phyloP scores from a whole-genome alignment of 345 rosid species.

The Theobroma cacao region DNA sequence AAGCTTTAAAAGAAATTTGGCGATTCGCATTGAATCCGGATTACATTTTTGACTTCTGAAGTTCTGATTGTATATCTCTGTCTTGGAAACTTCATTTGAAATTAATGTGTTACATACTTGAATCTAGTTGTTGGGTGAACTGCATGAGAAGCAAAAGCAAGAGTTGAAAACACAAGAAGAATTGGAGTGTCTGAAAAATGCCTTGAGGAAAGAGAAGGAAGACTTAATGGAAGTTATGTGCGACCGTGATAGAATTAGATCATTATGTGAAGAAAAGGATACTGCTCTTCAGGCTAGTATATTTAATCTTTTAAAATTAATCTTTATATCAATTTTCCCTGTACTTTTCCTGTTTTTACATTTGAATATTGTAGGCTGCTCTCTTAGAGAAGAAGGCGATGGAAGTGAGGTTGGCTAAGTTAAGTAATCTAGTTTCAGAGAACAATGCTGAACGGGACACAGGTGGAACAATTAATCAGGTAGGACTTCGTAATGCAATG shows the following conservation, averaged over 20 bases:
- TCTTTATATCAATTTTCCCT: constrained; percentile 3
- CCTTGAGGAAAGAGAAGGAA: constrained; percentile 64
- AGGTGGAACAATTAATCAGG: constrained; percentile 53
- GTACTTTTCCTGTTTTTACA: not conserved
- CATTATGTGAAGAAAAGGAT: constrained; percentile 64
- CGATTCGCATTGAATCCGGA: not conserved
- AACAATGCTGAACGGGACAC: constrained; percentile 41
- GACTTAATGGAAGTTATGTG: constrained; percentile 42
- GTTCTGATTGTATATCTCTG: not conserved
- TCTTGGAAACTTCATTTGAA: not conserved
- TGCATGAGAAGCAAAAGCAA: constrained; percentile 61
- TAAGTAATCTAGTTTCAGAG: constrained; percentile 40
- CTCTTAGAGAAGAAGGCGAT: constrained; percentile 54
- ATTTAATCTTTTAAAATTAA: constrained; percentile 8
- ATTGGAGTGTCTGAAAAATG: constrained; percentile 52
- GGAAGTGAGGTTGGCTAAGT: constrained; percentile 54
- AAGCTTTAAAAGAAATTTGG: constrained; percentile 11
- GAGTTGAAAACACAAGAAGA: constrained; percentile 67
- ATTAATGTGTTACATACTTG: constrained; percentile 16
- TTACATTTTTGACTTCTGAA: not conserved
- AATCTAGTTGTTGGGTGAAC: constrained; percentile 63
- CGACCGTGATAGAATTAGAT: constrained; percentile 58
- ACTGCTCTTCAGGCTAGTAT: constrained; percentile 62
- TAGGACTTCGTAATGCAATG: constrained; percentile 20
- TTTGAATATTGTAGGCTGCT: constrained; percentile 45